Evolutionary conservation across 345 rosid genomes (phyloP).

Genomic region (Eutrema japonicum): DNA sequence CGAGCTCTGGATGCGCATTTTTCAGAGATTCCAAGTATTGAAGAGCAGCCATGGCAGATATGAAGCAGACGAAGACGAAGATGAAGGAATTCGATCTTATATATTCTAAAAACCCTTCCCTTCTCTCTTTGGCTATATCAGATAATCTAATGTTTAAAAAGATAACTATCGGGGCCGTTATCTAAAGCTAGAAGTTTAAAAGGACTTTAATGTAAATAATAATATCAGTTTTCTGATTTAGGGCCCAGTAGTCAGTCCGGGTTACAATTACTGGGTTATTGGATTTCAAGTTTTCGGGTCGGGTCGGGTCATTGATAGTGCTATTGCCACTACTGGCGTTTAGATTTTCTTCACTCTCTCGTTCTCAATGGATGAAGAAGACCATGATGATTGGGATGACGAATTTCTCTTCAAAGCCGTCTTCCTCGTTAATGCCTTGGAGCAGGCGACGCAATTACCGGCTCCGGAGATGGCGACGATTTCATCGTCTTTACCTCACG

Average conservation of each 20-base stretch:
- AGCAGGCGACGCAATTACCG: neutral
- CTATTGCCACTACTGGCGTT: slow-evolving; percentile 8
- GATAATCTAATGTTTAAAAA: slow-evolving; percentile 5
- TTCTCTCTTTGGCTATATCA: neutral
- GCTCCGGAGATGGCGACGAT: slow-evolving; percentile 19
- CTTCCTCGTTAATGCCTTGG: neutral
- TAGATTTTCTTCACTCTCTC: slow-evolving; percentile 5
- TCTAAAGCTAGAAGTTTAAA: neutral
- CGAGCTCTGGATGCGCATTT: slow-evolving; percentile 74
- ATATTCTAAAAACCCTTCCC: slow-evolving; percentile 29
- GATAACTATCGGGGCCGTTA: slow-evolving; percentile 16
- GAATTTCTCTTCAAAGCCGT: slow-evolving; percentile 46
- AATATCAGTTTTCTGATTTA: neutral
- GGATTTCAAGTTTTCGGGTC: too few species aligned
- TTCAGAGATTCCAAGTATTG: slow-evolving; percentile 78
- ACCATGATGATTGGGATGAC: slow-evolving; percentile 64
- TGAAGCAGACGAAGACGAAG: slow-evolving; percentile 6
- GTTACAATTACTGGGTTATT: neutral
- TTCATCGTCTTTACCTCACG: slow-evolving; percentile 21
- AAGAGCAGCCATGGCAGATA: slow-evolving; percentile 79
- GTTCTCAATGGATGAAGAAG: slow-evolving; percentile 36
- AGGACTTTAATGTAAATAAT: neutral
- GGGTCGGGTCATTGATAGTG: slow-evolving; percentile 29
- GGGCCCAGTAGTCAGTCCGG: neutral
- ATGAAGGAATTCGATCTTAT: slow-evolving; percentile 28